These are phyloP conservation scores for Ophiocordyceps camponoti-floridani DNA, from an alignment of 2,329 filamentous ascomycete genomes.

Conservation along the genomic window DNA sequence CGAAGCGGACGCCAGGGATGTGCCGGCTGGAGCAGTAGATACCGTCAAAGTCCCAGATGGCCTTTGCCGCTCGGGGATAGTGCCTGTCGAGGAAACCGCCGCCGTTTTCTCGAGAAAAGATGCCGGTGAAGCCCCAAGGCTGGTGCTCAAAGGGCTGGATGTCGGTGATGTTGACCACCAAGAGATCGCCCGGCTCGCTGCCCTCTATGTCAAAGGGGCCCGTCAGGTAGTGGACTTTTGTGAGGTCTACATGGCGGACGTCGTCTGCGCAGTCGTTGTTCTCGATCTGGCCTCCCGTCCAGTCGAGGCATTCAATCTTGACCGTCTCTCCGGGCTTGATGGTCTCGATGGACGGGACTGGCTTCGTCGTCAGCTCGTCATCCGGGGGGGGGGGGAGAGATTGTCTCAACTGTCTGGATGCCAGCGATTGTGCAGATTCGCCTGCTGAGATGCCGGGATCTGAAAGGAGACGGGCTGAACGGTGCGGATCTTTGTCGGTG, in stretches of 20 bases:
- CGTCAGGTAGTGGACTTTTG: constrained; percentile 70
- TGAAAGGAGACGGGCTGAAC: constrained; percentile 32
- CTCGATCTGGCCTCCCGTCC: constrained; percentile 67
- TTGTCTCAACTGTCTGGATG: constrained; percentile 56
- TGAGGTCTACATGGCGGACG: constrained; percentile 68
- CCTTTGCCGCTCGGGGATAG: constrained; percentile 61
- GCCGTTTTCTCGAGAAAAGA: constrained; percentile 67
- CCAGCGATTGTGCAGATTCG: constrained; percentile 69
- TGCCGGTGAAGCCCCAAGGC: constrained; percentile 79
- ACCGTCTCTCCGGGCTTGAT: constrained; percentile 76
- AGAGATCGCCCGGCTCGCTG: constrained; percentile 68
- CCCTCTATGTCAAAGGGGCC: constrained; percentile 78
- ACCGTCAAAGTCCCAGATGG: constrained; percentile 40
- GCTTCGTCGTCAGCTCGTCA: background rate
- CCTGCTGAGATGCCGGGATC: constrained; percentile 52
- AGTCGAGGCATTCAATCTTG: constrained; percentile 86
- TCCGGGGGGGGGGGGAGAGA: too few relatives aligned
- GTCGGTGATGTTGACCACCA: constrained; percentile 82
- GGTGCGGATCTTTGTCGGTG: constrained; percentile 39
- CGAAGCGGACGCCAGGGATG: constrained; percentile 72
- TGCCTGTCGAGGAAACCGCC: constrained; percentile 79
- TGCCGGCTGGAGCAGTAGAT: constrained; percentile 67
- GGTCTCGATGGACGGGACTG: constrained; percentile 55
- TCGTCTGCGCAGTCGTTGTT: constrained; percentile 89
- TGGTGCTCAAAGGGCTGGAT: constrained; percentile 74